Conservation (phyloP, 306 rosid species). For the Gastrolobium bilobum region DNA sequence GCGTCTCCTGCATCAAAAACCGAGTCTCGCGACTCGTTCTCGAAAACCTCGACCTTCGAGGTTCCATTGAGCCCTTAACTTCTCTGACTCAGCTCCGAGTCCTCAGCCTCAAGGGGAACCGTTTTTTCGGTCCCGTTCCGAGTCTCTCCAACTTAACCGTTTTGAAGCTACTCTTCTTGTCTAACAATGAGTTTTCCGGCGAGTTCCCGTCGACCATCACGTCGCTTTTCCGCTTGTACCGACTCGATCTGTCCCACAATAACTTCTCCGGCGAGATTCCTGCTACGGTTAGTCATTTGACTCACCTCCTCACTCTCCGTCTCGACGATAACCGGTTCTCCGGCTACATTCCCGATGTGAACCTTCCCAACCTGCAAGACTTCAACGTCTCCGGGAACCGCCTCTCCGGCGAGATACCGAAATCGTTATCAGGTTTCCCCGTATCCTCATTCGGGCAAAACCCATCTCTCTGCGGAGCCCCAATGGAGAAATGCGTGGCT, state of each 20-base stretch:
- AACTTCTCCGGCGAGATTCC: conserved; percentile 82
- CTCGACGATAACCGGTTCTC: conserved; percentile 72
- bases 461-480: conserved; percentile 76
- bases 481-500: conserved; percentile 58
- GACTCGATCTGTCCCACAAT: conserved; percentile 88
- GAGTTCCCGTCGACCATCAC: conserved; percentile 61
- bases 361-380: conserved; percentile 70
- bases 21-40: conserved; percentile 85
- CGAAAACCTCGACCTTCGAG: conserved; percentile 72
- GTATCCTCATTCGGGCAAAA: conserved; percentile 68
- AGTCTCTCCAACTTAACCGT: conserved; percentile 73
- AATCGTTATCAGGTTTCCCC: conserved; percentile 65
- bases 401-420: conserved; percentile 81
- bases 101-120: conserved; percentile 85
- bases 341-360: conserved; percentile 66
- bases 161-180: conserved; percentile 78
- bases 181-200: conserved; percentile 75
- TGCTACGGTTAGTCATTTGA: conserved; percentile 57
- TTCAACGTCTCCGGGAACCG: conserved; percentile 78
- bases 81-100: conserved; percentile 79
- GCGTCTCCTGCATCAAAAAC: conserved; percentile 68
- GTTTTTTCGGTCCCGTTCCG: conserved; percentile 72
- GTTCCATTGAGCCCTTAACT: conserved; percentile 66
- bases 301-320: conserved; percentile 84
- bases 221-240: conserved; percentile 72